A percentile compares a stretch with the other conserved stretches of the same genome.
These are phyloP conservation scores for Colletotrichum sp. DNA, from an alignment of 2,329 filamentous ascomycete genomes.

Conservation along the genomic window DNA sequence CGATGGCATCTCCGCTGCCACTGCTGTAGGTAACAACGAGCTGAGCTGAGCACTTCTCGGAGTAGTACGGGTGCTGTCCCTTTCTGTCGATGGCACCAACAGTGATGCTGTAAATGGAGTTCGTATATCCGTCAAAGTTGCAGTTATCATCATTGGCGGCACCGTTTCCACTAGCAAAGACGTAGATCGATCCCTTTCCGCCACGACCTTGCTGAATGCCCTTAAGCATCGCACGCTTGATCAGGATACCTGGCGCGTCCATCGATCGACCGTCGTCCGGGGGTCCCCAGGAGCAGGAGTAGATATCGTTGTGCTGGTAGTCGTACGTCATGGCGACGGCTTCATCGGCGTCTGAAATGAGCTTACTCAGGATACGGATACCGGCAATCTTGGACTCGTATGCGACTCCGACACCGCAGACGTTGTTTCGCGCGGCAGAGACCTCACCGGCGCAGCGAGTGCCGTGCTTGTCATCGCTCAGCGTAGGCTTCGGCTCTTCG, in stretches of 20 bases:
- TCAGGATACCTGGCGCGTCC: slow-evolving; percentile 90
- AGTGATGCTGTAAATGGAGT: slow-evolving; percentile 98
- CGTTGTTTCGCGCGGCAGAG: slow-evolving; percentile 87
- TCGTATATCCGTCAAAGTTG: slow-evolving; percentile 99
- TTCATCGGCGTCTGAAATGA: slow-evolving; percentile 92
- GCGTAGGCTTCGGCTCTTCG: slow-evolving; percentile 78
- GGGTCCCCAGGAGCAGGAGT: slow-evolving; percentile 98
- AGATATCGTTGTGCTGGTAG: slow-evolving; percentile 91
- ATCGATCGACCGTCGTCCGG: slow-evolving; percentile 92
- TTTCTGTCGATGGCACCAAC: slow-evolving; percentile 90
- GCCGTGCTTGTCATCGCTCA: slow-evolving; percentile 87
- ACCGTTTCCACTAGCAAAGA: slow-evolving; percentile 96
- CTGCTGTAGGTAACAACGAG: slow-evolving; percentile 97
- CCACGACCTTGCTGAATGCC: slow-evolving; percentile 86
- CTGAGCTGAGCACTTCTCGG: slow-evolving; percentile 93
- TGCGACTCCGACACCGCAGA: slow-evolving; percentile 94
- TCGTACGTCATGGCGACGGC: slow-evolving; percentile 92
- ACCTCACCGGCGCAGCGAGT: slow-evolving; percentile 96
- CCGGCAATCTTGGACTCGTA: slow-evolving; percentile 91
- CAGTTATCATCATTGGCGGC: slow-evolving; percentile 90
- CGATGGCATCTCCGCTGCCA: slow-evolving; percentile 84
- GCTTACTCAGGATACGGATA: slow-evolving; percentile 88
- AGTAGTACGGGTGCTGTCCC: slow-evolving; percentile 93
- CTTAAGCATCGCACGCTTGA: slow-evolving; percentile 88
- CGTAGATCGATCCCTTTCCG: slow-evolving; percentile 88